A percentile compares a stretch with the other conserved stretches of the same genome.
Conservation (phyloP, 148 eudicot species). For the Spergularia bocconei region DNA sequence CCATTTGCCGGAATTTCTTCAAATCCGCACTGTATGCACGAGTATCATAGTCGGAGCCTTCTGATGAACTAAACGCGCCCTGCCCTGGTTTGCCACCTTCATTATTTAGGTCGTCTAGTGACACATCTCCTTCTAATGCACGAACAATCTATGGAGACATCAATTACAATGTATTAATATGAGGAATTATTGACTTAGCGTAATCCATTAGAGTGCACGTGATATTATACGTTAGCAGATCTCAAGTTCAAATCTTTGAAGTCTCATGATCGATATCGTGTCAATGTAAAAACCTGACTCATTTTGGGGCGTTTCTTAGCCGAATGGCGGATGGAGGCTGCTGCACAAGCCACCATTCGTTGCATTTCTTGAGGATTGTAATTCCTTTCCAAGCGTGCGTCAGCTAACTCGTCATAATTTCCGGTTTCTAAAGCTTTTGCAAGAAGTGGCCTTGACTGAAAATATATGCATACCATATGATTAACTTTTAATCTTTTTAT, state of each 20-base stretch:
- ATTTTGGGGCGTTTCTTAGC: slow-evolving; percentile 61
- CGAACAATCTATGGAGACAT: slow-evolving; percentile 49
- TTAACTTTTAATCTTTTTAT: no score
- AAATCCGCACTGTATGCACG: slow-evolving; percentile 55
- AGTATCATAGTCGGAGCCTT: slow-evolving; percentile 44
- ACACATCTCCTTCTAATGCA: slow-evolving; percentile 62
- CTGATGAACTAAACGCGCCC: slow-evolving; percentile 20
- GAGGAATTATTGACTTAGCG: no score
- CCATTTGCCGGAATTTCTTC: slow-evolving; percentile 58
- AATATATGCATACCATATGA: neutral
- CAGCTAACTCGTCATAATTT: slow-evolving; percentile 47
- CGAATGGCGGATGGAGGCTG: slow-evolving; percentile 67
- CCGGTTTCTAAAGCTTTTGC: slow-evolving; percentile 46
- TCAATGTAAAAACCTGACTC: slow-evolving; percentile 50
- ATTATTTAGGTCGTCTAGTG: slow-evolving; percentile 57
- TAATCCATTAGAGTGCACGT: no score
- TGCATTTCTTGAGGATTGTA: slow-evolving; percentile 45
- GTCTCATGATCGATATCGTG: no score
- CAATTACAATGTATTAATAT: neutral
- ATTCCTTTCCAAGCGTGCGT: slow-evolving; percentile 45
- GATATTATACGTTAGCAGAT: neutral
- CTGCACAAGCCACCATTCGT: slow-evolving; percentile 64
- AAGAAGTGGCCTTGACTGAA: slow-evolving; percentile 58
- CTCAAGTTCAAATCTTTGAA: neutral
- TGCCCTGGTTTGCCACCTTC: slow-evolving; percentile 36